Conservation (phyloP, 768 basidiomycete genomes). For the Phanerodontia chrysosporium region DNA sequence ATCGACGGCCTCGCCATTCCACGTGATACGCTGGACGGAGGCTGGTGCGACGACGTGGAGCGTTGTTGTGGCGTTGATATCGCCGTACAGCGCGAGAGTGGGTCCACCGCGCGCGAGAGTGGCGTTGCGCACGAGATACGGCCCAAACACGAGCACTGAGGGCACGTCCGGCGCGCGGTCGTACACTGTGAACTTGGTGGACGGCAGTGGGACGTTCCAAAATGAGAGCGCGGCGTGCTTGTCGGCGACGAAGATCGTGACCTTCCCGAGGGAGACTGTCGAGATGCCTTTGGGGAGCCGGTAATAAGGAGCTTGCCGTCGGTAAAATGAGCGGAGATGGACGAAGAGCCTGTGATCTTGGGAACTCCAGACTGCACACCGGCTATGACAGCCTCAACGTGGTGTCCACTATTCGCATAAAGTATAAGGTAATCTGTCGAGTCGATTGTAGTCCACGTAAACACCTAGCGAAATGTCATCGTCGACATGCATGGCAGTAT, state of each 20-base stretch:
- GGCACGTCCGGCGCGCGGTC: slow-evolving; percentile 20
- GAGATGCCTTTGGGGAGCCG: slow-evolving; percentile 13
- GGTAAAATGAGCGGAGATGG: slow-evolving; percentile 7
- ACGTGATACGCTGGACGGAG: slow-evolving; percentile 16
- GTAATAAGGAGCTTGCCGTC: slow-evolving; percentile 15
- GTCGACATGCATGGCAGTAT: not conserved
- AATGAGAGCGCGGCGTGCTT: slow-evolving; percentile 21
- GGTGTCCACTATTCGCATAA: slow-evolving; percentile 17
- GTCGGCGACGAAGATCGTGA: slow-evolving; percentile 21
- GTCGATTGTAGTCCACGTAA: slow-evolving; percentile 18
- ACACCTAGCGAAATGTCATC: slow-evolving; percentile 4
- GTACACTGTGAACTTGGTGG: slow-evolving; percentile 7
- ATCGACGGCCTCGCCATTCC: slow-evolving; percentile 23
- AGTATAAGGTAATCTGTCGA: slow-evolving; percentile 16
- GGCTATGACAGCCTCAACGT: slow-evolving; percentile 16
- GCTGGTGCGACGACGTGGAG: slow-evolving; percentile 19
- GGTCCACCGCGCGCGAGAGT: slow-evolving; percentile 5
- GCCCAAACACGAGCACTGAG: slow-evolving; percentile 23
- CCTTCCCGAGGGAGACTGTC: slow-evolving; percentile 7
- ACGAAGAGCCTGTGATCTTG: slow-evolving; percentile 9
- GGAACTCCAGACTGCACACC: not conserved
- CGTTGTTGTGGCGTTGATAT: slow-evolving; percentile 21
- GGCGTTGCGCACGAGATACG: slow-evolving; percentile 31
- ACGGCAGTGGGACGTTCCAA: slow-evolving; percentile 22
- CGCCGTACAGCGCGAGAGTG: slow-evolving; percentile 22